phyloP scores from a whole-genome alignment of 2,329 filamentous ascomycete species.

The Fusarium austroafricanum region DNA sequence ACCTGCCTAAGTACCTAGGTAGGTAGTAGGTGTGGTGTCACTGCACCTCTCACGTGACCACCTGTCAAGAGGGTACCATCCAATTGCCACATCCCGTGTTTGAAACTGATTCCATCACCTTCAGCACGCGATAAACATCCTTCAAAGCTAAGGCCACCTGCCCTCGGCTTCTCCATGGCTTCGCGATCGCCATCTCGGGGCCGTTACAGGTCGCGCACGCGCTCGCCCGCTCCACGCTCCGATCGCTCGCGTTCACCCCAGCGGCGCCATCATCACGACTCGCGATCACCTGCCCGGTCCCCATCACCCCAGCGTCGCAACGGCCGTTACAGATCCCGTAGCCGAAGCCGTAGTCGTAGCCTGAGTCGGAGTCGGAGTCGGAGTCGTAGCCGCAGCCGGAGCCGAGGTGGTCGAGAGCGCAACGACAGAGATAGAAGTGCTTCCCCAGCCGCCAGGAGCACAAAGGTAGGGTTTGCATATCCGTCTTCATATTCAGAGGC shows the following conservation, averaged over 20 bases:
- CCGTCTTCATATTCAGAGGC: neutral
- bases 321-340: conserved; percentile 48
- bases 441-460: conserved; percentile 58
- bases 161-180: conserved; percentile 40
- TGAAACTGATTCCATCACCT: conserved; percentile 9
- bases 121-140: conserved; percentile 17
- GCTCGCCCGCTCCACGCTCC: conserved; percentile 52
- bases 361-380: conserved; percentile 40
- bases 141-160: neutral
- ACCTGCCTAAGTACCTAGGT: too few species aligned
- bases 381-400: conserved; percentile 44
- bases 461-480: conserved; percentile 58
- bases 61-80: conserved; percentile 29
- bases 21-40: conserved; percentile 2
- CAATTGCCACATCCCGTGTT: conserved; percentile 17
- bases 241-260: conserved; percentile 50
- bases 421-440: conserved; percentile 53
- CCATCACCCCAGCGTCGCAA: conserved; percentile 50
- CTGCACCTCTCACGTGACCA: conserved; percentile 28
- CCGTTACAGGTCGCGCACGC: conserved; percentile 50
- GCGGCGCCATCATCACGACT: conserved; percentile 49
- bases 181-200: conserved; percentile 50
- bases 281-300: conserved; percentile 51
- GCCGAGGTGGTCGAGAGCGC: conserved; percentile 48
- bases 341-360: conserved; percentile 47